A percentile compares a stretch with the other conserved stretches of the same genome.
Conservation (phyloP, 768 basidiomycete species). For the Rhizopogon rudus region DNA sequence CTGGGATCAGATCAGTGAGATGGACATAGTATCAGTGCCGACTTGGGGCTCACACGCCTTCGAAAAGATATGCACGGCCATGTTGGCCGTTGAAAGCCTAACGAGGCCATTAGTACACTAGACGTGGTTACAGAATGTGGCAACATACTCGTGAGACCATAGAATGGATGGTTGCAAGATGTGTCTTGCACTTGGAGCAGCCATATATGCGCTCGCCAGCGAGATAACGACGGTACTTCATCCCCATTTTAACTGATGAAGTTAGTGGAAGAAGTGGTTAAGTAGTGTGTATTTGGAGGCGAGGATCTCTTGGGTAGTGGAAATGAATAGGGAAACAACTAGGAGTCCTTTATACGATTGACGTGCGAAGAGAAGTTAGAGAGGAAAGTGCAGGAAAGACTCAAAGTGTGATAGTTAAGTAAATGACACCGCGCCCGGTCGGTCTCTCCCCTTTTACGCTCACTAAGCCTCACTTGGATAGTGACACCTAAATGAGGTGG, state of each 20-base stretch:
- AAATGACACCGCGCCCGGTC: conserved; percentile 3
- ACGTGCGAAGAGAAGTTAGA: conserved; percentile 24
- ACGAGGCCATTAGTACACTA: conserved; percentile 10
- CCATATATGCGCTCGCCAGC: conserved; percentile 84
- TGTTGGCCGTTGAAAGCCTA: conserved; percentile 98
- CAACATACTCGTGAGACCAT: conserved; percentile 81
- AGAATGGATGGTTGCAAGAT: conserved; percentile 85
- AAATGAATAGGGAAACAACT: not conserved
- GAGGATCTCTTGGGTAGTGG: conserved; percentile 2
- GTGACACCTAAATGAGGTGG: conserved; percentile 18
- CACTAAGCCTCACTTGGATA: not conserved
- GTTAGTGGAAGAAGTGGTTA: not conserved
- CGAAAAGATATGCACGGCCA: conserved; percentile 92
- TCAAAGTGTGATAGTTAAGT: conserved; percentile 5
- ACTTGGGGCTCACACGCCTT: conserved; percentile 70
- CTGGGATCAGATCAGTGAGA: conserved; percentile 34
- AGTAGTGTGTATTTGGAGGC: not conserved
- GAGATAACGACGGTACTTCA: conserved; percentile 86
- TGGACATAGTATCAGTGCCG: conserved; percentile 8
- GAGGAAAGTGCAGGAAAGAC: conserved; percentile 5
- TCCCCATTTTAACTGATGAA: conserved; percentile 57
- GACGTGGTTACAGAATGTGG: not conserved
- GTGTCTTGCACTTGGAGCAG: conserved; percentile 81
- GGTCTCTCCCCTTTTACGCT: conserved; percentile 18
- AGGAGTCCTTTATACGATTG: conserved; percentile 21